phyloP scores from a whole-genome alignment of 2,329 filamentous ascomycete genomes.

The Penicillium janthinellum region DNA sequence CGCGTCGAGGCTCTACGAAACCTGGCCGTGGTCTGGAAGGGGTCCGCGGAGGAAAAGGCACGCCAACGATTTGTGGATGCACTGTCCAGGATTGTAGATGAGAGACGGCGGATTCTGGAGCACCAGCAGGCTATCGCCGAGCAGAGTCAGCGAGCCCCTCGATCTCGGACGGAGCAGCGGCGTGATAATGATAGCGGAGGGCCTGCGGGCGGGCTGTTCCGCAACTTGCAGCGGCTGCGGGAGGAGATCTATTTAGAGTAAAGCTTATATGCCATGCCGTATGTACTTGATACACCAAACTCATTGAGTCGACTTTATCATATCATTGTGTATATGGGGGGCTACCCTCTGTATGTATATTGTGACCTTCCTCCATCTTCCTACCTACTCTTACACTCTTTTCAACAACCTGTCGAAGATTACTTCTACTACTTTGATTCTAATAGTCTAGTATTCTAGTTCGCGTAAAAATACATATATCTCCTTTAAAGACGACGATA shows the following conservation, averaged over 20 bases:
- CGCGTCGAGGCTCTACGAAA: slow-evolving; percentile 77
- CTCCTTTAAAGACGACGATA: too few relatives aligned
- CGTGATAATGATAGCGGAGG: slow-evolving; percentile 39
- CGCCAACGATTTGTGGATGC: slow-evolving; percentile 78
- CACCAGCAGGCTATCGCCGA: slow-evolving; percentile 31
- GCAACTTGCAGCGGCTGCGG: slow-evolving; percentile 55
- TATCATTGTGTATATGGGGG: not conserved
- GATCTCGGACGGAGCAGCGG: slow-evolving; percentile 30
- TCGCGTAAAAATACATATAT: too few relatives aligned
- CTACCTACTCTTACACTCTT: too few relatives aligned
- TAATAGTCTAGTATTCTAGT: too few relatives aligned
- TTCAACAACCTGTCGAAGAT: too few relatives aligned
- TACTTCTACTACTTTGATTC: too few relatives aligned
- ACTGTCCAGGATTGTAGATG: slow-evolving; percentile 80
- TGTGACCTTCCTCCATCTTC: too few relatives aligned
- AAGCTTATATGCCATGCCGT: too few relatives aligned
- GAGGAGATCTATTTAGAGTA: slow-evolving; percentile 57
- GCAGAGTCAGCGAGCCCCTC: slow-evolving; percentile 24
- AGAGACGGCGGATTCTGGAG: slow-evolving; percentile 56
- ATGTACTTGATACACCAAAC: too few relatives aligned
- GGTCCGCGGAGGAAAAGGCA: slow-evolving; percentile 92
- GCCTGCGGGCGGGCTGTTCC: slow-evolving; percentile 54
- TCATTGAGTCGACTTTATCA: not conserved
- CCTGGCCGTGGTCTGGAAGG: slow-evolving; percentile 82
- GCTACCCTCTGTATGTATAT: too few relatives aligned